Conservation (phyloP, 2,329 filamentous ascomycete species). For the Trichoderma endophyticum region DNA sequence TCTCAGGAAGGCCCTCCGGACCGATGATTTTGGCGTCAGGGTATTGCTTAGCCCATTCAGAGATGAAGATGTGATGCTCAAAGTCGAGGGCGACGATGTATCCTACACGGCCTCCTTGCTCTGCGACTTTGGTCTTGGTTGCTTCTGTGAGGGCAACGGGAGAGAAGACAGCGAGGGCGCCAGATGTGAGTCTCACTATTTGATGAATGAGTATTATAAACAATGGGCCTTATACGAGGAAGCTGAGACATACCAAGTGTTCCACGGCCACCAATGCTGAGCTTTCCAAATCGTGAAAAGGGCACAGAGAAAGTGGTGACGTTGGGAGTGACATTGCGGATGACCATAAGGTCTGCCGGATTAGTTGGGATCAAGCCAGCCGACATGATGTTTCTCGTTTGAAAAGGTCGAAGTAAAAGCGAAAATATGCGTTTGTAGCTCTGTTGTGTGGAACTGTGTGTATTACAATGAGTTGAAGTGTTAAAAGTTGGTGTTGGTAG, state of each 20-base stretch:
- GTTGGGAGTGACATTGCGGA: conserved; percentile 76
- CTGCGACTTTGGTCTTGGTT: conserved; percentile 60
- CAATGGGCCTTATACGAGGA: neutral
- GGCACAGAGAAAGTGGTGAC: conserved; percentile 78
- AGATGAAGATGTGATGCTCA: conserved; percentile 93
- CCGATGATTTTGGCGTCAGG: conserved; percentile 78
- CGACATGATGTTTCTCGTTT: conserved; percentile 45
- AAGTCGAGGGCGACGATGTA: conserved; percentile 87
- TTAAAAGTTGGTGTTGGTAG: neutral
- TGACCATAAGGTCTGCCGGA: conserved; percentile 83
- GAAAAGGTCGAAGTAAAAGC: neutral
- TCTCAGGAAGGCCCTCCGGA: conserved; percentile 78
- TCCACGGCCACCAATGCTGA: conserved; percentile 82
- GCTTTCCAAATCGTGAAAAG: conserved; percentile 73
- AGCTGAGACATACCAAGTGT: conserved; percentile 64
- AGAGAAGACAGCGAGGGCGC: conserved; percentile 83
- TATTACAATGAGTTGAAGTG: neutral
- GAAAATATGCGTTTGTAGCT: neutral
- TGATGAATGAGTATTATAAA: neutral
- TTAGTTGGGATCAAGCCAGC: conserved; percentile 64
- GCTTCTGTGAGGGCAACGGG: conserved; percentile 80
- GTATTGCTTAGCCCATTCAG: conserved; percentile 76
- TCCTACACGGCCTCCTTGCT: conserved; percentile 65
- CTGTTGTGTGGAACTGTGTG: neutral
- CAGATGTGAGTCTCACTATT: conserved; percentile 72